A percentile compares a stretch with the other conserved stretches of the same genome.
Evolutionary conservation across 345 rosid species (phyloP).

Genomic region (Syzygium aqueum): DNA sequence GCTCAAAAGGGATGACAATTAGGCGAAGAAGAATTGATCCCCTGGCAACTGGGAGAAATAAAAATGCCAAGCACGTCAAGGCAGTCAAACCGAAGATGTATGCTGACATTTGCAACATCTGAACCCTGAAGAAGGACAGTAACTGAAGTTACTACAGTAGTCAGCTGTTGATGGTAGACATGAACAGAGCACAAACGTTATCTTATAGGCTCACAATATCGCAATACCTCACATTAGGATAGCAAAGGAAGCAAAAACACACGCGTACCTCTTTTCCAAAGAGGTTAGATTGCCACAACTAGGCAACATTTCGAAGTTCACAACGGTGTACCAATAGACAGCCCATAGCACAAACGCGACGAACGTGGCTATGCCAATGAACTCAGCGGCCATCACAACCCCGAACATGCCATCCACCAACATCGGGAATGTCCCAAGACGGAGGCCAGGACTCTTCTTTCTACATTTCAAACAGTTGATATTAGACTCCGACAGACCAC

Average conservation of each 20-base stretch:
- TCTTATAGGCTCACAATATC: not conserved
- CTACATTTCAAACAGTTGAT: not conserved
- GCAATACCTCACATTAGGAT: not conserved
- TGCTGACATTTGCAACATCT: slow-evolving; percentile 8
- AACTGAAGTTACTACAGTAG: not conserved
- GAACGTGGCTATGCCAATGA: slow-evolving; percentile 17
- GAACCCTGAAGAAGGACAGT: slow-evolving; percentile 7
- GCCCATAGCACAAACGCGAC: slow-evolving; percentile 10
- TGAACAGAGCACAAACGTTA: not conserved
- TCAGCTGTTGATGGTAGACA: not conserved
- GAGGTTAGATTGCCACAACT: slow-evolving; percentile 2
- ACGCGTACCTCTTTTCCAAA: slow-evolving; percentile 5
- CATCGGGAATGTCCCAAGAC: slow-evolving; percentile 19
- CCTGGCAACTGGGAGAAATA: slow-evolving; percentile 21
- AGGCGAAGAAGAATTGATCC: slow-evolving; percentile 22
- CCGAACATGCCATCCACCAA: slow-evolving; percentile 23
- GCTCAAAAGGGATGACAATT: slow-evolving; percentile 11
- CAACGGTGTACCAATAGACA: slow-evolving; percentile 6
- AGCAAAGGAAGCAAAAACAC: not conserved
- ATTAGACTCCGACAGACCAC: not conserved
- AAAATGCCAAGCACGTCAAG: slow-evolving; percentile 13
- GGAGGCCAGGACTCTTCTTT: slow-evolving; percentile 3
- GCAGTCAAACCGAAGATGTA: slow-evolving; percentile 14
- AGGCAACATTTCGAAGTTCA: slow-evolving; percentile 7
- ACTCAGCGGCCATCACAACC: slow-evolving; percentile 22